Evolutionary conservation across 306 rosid species (phyloP).

Genomic region (Astragalus glycyphyllos): DNA sequence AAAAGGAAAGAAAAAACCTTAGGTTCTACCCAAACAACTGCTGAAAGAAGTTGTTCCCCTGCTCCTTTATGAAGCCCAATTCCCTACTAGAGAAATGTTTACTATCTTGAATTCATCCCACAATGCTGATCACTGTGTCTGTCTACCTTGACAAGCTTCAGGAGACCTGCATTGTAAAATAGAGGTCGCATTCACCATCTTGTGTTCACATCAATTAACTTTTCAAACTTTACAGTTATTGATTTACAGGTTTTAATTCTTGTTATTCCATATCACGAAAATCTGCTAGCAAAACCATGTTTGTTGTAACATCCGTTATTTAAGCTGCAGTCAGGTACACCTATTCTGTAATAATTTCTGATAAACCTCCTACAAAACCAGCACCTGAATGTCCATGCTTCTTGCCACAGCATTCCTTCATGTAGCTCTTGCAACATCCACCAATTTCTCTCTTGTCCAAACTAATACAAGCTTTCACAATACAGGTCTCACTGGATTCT

Average conservation of each 20-base stretch:
- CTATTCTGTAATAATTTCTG: constrained; percentile 73
- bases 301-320: constrained; percentile 28
- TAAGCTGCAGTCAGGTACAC: constrained; percentile 29
- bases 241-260: not conserved
- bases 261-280: constrained; percentile 29
- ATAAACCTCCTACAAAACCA: constrained; percentile 55
- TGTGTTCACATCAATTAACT: constrained; percentile 24
- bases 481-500: constrained; percentile 25
- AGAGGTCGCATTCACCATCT: constrained; percentile 22
- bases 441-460: constrained; percentile 63
- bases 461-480: constrained; percentile 54
- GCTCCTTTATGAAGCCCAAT: constrained; percentile 12
- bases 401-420: constrained; percentile 75
- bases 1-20: not conserved
- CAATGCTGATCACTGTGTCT: constrained; percentile 20
- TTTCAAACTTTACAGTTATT: not conserved
- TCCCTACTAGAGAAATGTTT: not conserved
- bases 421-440: constrained; percentile 86
- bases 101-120: constrained; percentile 25
- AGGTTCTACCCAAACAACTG: constrained; percentile 13
- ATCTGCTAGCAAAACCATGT: constrained; percentile 32
- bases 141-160: not conserved
- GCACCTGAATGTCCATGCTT: constrained; percentile 55
- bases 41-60: not conserved
- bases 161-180: constrained; percentile 31